phyloP scores from a whole-genome alignment of 176 grass and related monocot species.

The Areca catechu region DNA sequence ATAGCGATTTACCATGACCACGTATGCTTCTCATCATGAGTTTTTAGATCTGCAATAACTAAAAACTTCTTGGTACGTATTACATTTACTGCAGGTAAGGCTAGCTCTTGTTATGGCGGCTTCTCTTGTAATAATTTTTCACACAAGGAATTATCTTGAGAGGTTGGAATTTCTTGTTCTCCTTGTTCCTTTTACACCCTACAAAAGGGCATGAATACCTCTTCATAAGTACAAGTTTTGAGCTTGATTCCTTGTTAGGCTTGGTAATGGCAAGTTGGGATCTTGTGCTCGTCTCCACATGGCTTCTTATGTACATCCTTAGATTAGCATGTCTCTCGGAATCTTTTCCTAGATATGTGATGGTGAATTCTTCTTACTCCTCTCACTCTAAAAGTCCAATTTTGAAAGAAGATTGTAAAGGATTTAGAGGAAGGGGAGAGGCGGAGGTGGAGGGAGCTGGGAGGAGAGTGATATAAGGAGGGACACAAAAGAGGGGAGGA shows the following conservation, averaged over 20 bases:
- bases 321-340: conserved; percentile 22
- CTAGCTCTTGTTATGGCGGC: conserved; percentile 15
- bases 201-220: conserved; percentile 15
- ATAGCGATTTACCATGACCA: conserved; percentile 4
- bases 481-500: too few species aligned
- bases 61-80: conserved; percentile 22
- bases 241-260: conserved; percentile 17
- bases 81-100: too few species aligned
- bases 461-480: too few species aligned
- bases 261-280: conserved; percentile 21
- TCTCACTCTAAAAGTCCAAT: too few species aligned
- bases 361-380: conserved; percentile 9
- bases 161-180: conserved; percentile 19
- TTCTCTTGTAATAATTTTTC: conserved; percentile 22
- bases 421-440: too few species aligned
- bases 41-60: conserved; percentile 16
- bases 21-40: conserved; percentile 16
- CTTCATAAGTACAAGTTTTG: conserved; percentile 9
- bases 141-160: conserved; percentile 14
- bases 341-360: conserved; percentile 17
- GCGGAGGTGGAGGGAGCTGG: too few species aligned
- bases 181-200: conserved; percentile 15
- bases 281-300: conserved; percentile 17
- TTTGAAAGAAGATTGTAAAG: too few species aligned
- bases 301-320: conserved; percentile 25